Conservation (phyloP, 495 filamentous ascomycete genomes). For the Pseudevernia furfuracea region DNA sequence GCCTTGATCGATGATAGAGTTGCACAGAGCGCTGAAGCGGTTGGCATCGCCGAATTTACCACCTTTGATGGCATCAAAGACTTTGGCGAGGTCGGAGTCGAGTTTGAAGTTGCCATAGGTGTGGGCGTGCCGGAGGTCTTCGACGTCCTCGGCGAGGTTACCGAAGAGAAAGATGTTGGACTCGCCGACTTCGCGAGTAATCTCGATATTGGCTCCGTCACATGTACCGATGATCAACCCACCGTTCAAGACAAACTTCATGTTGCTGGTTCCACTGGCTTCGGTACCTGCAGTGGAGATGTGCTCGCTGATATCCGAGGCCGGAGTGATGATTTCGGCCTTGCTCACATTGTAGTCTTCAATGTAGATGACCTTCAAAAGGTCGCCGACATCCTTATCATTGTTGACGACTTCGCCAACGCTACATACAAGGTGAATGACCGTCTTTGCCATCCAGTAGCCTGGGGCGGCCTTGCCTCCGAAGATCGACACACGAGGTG, state of each 20-base stretch:
- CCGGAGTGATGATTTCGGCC: constrained; percentile 91
- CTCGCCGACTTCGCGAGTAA: constrained; percentile 92
- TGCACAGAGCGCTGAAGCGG: constrained; percentile 71
- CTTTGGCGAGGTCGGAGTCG: constrained; percentile 64
- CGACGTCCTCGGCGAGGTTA: constrained; percentile 91
- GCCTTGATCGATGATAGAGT: constrained; percentile 80
- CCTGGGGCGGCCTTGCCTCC: constrained; percentile 96
- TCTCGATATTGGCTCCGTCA: constrained; percentile 97
- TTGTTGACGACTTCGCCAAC: constrained; percentile 89
- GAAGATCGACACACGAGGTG: constrained; percentile 92
- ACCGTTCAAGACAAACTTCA: constrained; percentile 98
- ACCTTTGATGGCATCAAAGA: constrained; percentile 73
- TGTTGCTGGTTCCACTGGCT: constrained; percentile 65
- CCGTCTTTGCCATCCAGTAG: constrained; percentile 99
- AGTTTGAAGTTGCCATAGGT: constrained; percentile 70
- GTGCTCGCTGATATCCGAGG: constrained; percentile 94
- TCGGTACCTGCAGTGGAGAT: constrained; percentile 98
- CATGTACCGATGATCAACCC: constrained; percentile 96
- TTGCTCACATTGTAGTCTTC: constrained; percentile 99
- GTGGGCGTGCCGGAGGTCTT: constrained; percentile 88
- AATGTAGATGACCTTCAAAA: constrained; percentile 93
- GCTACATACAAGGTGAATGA: constrained; percentile 92
- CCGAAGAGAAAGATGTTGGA: constrained; percentile 98
- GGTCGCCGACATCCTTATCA: constrained; percentile 82
- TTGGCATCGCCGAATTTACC: constrained; percentile 69